phyloP scores from a whole-genome alignment of 2,329 filamentous ascomycete genomes.

The Chrysosporium queenslandicum region DNA sequence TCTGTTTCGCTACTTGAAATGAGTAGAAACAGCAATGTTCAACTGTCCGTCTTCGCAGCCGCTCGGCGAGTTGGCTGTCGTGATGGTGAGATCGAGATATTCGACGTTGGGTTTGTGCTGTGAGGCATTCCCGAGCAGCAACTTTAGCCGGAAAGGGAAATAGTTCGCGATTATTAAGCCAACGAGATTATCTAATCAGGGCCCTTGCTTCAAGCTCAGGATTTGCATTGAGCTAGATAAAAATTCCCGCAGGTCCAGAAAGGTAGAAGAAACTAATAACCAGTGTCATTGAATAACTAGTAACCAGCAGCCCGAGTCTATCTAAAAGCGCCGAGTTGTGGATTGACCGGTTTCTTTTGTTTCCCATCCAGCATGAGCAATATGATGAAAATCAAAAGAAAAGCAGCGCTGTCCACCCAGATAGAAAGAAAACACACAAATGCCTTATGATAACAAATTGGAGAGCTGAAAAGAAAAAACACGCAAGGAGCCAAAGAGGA shows the following conservation, averaged over 20 bases:
- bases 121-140: not conserved
- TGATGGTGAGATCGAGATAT: slow-evolving; percentile 3
- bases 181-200: no score
- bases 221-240: not conserved
- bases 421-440: not conserved
- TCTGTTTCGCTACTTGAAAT: not conserved
- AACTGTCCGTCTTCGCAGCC: not conserved
- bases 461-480: not conserved
- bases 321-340: slow-evolving; percentile 11
- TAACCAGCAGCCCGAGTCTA: slow-evolving; percentile 15
- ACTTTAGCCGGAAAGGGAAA: not conserved
- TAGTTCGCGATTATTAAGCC: no score
- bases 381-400: slow-evolving; percentile 12
- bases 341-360: slow-evolving; percentile 1
- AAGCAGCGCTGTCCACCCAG: slow-evolving; percentile 3
- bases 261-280: slow-evolving; percentile 10
- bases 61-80: not conserved
- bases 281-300: no score
- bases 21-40: not conserved
- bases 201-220: no score
- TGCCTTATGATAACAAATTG: not conserved
- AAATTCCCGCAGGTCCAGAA: not conserved
- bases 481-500: not conserved
- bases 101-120: slow-evolving; percentile 7
- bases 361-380: slow-evolving; percentile 16